Percentiles rank a stretch among this genome's conserved stretches.
Evolutionary conservation across 805 yeast genomes (phyloP).

Genomic region (Ogataea populi-albae): DNA sequence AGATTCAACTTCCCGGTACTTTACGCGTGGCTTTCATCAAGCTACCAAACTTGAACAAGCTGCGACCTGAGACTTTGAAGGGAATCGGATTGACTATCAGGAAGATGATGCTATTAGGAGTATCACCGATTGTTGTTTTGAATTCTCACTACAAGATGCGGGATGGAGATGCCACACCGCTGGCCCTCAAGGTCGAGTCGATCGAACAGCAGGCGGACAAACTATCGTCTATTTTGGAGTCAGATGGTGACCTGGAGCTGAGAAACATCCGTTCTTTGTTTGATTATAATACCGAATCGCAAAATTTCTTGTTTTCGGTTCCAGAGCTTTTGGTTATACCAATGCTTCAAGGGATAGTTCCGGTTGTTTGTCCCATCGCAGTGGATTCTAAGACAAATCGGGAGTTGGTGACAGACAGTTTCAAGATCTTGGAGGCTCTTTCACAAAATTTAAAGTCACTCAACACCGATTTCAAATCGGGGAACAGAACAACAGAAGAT

Average conservation of each 20-base stretch:
- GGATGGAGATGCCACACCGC: slow-evolving; percentile 1
- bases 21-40: slow-evolving; percentile 57
- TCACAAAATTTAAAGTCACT: slow-evolving; percentile 33
- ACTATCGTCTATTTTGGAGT: slow-evolving; percentile 20
- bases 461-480: slow-evolving; percentile 17
- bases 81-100: slow-evolving; percentile 57
- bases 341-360: slow-evolving; percentile 44
- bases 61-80: slow-evolving; percentile 33
- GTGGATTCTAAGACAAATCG: slow-evolving; percentile 34
- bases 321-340: slow-evolving; percentile 42
- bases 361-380: slow-evolving; percentile 61
- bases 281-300: slow-evolving; percentile 25
- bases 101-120: slow-evolving; percentile 60
- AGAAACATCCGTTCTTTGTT: slow-evolving; percentile 38
- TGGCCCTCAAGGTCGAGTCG: slow-evolving; percentile 13
- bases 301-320: slow-evolving; percentile 24
- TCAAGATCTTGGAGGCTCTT: slow-evolving; percentile 39
- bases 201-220: slow-evolving; percentile 23
- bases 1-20: slow-evolving; percentile 34
- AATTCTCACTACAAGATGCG: slow-evolving; percentile 37
- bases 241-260: slow-evolving; percentile 19
- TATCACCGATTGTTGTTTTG: slow-evolving; percentile 66
- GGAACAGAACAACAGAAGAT: slow-evolving; percentile 23
- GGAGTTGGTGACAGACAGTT: slow-evolving; percentile 37
- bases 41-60: slow-evolving; percentile 39